Percentiles rank a stretch among this genome's conserved stretches.
Evolutionary conservation across 495 filamentous ascomycete genomes (phyloP).

Genomic region (Neurospora sp.): DNA sequence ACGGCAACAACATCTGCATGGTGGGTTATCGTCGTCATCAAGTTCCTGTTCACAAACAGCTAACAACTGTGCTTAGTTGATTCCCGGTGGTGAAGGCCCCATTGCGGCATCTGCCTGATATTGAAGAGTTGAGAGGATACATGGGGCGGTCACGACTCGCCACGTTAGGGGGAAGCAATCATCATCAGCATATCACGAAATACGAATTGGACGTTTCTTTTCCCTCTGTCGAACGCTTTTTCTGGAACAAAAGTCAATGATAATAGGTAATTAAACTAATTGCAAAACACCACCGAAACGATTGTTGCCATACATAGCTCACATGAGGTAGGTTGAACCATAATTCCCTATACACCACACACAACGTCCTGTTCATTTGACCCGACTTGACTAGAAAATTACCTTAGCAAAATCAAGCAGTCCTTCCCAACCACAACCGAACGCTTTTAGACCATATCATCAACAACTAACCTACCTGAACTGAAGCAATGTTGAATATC

Average conservation of each 20-base stretch:
- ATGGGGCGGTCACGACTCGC: neutral
- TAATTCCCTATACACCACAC: neutral
- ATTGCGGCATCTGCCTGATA: conserved; percentile 14
- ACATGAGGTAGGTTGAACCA: neutral
- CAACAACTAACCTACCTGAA: neutral
- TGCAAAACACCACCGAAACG: neutral
- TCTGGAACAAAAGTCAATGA: neutral
- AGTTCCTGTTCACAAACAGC: neutral
- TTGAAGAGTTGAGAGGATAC: neutral
- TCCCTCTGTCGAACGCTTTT: neutral
- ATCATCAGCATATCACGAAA: neutral
- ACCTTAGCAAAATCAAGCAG: neutral
- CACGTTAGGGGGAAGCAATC: neutral
- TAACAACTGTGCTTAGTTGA: conserved; percentile 46
- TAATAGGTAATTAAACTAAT: neutral
- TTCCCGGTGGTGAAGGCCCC: conserved; percentile 79
- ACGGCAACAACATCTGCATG: conserved; percentile 99
- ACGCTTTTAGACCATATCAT: neutral
- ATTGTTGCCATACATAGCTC: neutral
- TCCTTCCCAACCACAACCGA: neutral
- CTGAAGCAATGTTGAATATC: neutral
- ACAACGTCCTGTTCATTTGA: neutral
- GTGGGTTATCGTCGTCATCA: conserved; percentile 34
- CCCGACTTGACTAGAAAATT: neutral
- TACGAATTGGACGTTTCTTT: neutral